Evolutionary conservation across 257 asterid species (phyloP).

Genomic region (Thymus quinquecostatus): DNA sequence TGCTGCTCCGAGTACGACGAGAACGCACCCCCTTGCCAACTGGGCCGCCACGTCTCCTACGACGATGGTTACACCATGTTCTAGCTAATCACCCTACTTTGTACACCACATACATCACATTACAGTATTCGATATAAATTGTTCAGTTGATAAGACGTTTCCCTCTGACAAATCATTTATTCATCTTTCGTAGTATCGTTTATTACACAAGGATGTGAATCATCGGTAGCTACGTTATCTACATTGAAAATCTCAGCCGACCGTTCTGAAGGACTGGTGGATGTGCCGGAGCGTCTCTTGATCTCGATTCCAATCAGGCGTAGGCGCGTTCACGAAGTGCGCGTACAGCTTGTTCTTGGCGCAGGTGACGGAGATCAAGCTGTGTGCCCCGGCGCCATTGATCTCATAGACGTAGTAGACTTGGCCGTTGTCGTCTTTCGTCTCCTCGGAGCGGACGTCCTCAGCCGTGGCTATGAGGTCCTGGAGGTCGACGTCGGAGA

Average conservation of each 20-base stretch:
- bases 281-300: slow-evolving; percentile 71
- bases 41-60: slow-evolving; percentile 59
- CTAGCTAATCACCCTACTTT: too few relatives aligned
- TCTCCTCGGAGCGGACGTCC: slow-evolving; percentile 64
- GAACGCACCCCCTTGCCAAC: slow-evolving; percentile 58
- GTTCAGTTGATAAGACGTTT: too few relatives aligned
- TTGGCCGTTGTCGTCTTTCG: slow-evolving; percentile 78
- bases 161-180: too few relatives aligned
- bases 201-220: too few relatives aligned
- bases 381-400: slow-evolving; percentile 68
- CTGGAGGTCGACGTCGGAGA: slow-evolving; percentile 86
- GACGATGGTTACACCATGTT: slow-evolving; percentile 60
- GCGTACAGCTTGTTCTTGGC: slow-evolving; percentile 91
- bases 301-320: slow-evolving; percentile 81
- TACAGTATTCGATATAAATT: too few relatives aligned
- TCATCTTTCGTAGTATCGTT: too few relatives aligned
- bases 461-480: slow-evolving; percentile 84
- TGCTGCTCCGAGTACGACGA: slow-evolving; percentile 67
- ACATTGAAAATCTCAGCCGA: slow-evolving; percentile 40
- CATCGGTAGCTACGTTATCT: too few relatives aligned
- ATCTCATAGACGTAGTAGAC: slow-evolving; percentile 83
- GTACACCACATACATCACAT: too few relatives aligned
- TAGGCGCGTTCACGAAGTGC: slow-evolving; percentile 89
- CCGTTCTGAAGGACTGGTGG: slow-evolving; percentile 81
- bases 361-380: slow-evolving; percentile 90